A percentile compares a stretch with the other conserved stretches of the same genome.
Evolutionary conservation across 192 early-diverging fungal species (phyloP).

Genomic region (Rhizophagus prolifer): DNA sequence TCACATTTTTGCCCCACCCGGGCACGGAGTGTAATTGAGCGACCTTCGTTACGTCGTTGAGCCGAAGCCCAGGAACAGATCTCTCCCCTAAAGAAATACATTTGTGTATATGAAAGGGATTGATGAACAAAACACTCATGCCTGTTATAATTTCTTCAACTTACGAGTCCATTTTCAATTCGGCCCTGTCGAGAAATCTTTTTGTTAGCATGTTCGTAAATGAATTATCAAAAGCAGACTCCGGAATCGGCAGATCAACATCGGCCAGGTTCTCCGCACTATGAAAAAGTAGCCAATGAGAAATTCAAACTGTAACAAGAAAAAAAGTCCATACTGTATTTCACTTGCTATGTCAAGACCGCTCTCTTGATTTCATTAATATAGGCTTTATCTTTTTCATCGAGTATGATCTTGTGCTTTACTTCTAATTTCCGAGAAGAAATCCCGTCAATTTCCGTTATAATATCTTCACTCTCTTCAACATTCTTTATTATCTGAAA

Average conservation of each 20-base stretch:
- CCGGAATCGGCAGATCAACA: slow-evolving; percentile 28
- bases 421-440: slow-evolving; percentile 10
- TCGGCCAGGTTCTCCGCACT: slow-evolving; percentile 28
- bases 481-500: slow-evolving; percentile 30
- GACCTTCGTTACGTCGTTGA: slow-evolving; percentile 30
- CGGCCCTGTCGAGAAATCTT: slow-evolving; percentile 27
- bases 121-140: not conserved
- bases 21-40: slow-evolving; percentile 17
- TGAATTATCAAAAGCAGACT: slow-evolving; percentile 27
- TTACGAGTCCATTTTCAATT: slow-evolving; percentile 35
- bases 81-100: slow-evolving; percentile 28
- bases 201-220: slow-evolving; percentile 32
- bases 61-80: slow-evolving; percentile 30
- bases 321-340: not conserved
- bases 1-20: slow-evolving; percentile 30
- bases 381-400: slow-evolving; percentile 9
- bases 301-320: slow-evolving; percentile 12
- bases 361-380: slow-evolving; percentile 15
- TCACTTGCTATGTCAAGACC: slow-evolving; percentile 23
- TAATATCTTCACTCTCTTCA: slow-evolving; percentile 16
- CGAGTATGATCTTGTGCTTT: slow-evolving; percentile 20
- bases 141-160: slow-evolving; percentile 15
- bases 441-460: slow-evolving; percentile 20
- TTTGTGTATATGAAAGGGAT: not conserved
- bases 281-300: not conserved